phyloP scores from a whole-genome alignment of 1,139 yeast genomes.

The Suhomyces ambrosiae region DNA sequence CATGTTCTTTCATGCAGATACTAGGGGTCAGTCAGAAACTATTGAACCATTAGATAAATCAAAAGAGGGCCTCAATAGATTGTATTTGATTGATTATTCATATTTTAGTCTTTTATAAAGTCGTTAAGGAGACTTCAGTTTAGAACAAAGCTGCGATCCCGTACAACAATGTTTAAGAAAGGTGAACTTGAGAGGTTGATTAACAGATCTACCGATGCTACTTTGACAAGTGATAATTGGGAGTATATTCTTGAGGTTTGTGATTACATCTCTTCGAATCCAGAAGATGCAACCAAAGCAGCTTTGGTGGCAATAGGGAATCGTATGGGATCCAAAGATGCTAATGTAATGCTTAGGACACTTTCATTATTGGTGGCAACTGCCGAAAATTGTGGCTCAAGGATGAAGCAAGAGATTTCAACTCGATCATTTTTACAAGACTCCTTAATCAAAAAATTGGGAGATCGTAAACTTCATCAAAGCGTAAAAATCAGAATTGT shows the following conservation, averaged over 20 bases:
- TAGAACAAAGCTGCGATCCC: no score
- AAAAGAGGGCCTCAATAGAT: no score
- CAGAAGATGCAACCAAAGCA: conserved; percentile 59
- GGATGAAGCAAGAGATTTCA: conserved; percentile 81
- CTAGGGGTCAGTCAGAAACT: no score
- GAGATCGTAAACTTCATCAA: conserved; percentile 60
- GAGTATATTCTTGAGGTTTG: conserved; percentile 79
- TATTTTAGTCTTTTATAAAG: no score
- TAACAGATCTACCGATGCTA: conserved; percentile 78
- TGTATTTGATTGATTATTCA: no score
- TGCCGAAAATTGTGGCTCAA: conserved; percentile 93
- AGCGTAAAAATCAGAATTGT: conserved; percentile 67
- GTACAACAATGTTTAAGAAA: conserved; percentile 7
- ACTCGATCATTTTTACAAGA: conserved; percentile 63
- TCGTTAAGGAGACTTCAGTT: no score
- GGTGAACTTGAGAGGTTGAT: conserved; percentile 25
- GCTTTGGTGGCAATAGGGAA: conserved; percentile 54
- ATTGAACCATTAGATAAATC: no score
- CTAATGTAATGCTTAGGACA: conserved; percentile 76
- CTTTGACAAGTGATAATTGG: conserved; percentile 86
- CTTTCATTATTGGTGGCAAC: conserved; percentile 71
- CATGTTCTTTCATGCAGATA: no score
- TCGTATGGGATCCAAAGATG: conserved; percentile 65
- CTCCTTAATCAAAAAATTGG: conserved; percentile 54
- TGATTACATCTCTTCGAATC: conserved; percentile 72